Evolutionary conservation across 768 basidiomycete species (phyloP).

Genomic region (Tricholoma matsutake): DNA sequence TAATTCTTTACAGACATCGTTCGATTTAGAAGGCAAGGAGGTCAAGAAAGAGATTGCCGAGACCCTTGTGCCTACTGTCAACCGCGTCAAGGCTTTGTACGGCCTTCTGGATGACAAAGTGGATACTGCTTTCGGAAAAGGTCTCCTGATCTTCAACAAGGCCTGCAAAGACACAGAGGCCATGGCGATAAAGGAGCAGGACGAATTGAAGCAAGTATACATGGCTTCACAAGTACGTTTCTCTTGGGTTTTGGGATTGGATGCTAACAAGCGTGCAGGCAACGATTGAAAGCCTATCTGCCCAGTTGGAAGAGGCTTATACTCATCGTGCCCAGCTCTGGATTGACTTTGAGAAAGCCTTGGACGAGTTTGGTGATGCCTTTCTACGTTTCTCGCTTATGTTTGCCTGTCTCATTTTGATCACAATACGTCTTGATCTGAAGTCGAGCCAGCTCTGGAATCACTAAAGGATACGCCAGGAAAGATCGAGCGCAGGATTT

Average conservation of each 20-base stretch:
- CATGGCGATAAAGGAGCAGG: slow-evolving; percentile 40
- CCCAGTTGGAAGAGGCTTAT: slow-evolving; percentile 48
- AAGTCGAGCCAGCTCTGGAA: slow-evolving; percentile 44
- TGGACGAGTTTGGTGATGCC: slow-evolving; percentile 47
- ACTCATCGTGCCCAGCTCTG: slow-evolving; percentile 49
- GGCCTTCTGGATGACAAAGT: slow-evolving; percentile 34
- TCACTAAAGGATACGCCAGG: slow-evolving; percentile 44
- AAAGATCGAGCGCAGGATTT: slow-evolving; percentile 50
- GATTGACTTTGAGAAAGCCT: slow-evolving; percentile 39
- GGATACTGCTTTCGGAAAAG: slow-evolving; percentile 37
- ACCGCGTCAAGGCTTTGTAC: slow-evolving; percentile 43
- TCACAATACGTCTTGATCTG: slow-evolving; percentile 10
- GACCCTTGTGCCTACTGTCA: slow-evolving; percentile 44
- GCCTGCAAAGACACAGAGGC: slow-evolving; percentile 53
- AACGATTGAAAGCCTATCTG: slow-evolving; percentile 38
- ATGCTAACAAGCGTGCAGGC: slow-evolving; percentile 29
- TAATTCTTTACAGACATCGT: slow-evolving; percentile 41
- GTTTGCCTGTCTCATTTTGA: not conserved
- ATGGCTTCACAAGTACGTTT: slow-evolving; percentile 41
- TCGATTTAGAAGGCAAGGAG: slow-evolving; percentile 34
- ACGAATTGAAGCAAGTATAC: slow-evolving; percentile 38
- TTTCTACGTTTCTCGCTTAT: not conserved
- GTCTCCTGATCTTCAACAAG: slow-evolving; percentile 51
- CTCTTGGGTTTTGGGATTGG: slow-evolving; percentile 1
- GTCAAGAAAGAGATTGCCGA: slow-evolving; percentile 40